Conservation (phyloP, 2,329 filamentous ascomycete species). For the Cordyceps fumosorosea region DNA sequence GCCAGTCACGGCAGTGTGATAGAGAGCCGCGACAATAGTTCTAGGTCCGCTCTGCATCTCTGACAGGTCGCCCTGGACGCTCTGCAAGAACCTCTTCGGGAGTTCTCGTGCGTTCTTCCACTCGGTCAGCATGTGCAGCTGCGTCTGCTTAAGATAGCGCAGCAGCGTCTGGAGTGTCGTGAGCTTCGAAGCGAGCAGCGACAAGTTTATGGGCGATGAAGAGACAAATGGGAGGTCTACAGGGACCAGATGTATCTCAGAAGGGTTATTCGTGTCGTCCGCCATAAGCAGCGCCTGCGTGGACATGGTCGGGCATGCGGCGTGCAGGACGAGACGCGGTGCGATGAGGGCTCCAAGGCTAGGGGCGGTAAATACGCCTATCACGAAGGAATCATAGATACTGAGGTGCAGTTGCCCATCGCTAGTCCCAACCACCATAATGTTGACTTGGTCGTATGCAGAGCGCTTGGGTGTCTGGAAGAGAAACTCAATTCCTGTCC, state of each 20-base stretch:
- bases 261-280: slow-evolving; percentile 26
- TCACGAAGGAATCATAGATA: slow-evolving; percentile 79
- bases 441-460: slow-evolving; percentile 68
- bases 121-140: slow-evolving; percentile 71
- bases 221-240: slow-evolving; percentile 80
- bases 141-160: slow-evolving; percentile 75
- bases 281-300: slow-evolving; percentile 65
- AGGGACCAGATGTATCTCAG: slow-evolving; percentile 53
- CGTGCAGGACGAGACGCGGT: slow-evolving; percentile 48
- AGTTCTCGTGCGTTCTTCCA: slow-evolving; percentile 79
- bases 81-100: slow-evolving; percentile 68
- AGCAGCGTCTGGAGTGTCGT: slow-evolving; percentile 82
- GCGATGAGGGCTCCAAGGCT: slow-evolving; percentile 22
- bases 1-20: slow-evolving; percentile 78
- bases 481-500: slow-evolving; percentile 61
- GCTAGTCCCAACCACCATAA: slow-evolving; percentile 67
- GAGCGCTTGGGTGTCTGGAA: slow-evolving; percentile 57
- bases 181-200: slow-evolving; percentile 77
- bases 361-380: slow-evolving; percentile 57
- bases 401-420: slow-evolving; percentile 68
- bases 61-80: slow-evolving; percentile 67
- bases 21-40: slow-evolving; percentile 67
- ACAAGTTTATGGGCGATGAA: slow-evolving; percentile 71
- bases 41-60: slow-evolving; percentile 49
- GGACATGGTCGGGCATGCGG: slow-evolving; percentile 66